These are phyloP conservation scores for Coniella vitis DNA, from an alignment of 2,329 filamentous ascomycete genomes.

Conservation along the genomic window DNA sequence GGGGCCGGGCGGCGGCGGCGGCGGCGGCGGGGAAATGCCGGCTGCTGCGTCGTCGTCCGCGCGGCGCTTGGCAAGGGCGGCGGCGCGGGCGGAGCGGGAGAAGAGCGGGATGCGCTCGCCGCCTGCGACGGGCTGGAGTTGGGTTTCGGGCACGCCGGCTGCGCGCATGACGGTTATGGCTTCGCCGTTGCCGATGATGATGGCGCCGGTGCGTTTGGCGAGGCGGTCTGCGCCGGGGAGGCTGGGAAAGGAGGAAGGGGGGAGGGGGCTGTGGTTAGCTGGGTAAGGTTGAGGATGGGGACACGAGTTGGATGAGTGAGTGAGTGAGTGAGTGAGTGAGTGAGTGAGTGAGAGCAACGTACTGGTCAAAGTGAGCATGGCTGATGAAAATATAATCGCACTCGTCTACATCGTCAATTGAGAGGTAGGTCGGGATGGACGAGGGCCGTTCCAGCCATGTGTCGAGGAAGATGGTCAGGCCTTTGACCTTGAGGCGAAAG, in stretches of 20 bases:
- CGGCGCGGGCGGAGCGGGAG: slow-evolving; percentile 6
- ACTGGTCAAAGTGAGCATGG: slow-evolving; percentile 23
- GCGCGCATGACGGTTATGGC: slow-evolving; percentile 19
- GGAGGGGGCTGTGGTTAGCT: neutral
- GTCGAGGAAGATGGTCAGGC: slow-evolving; percentile 5
- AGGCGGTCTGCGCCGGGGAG: slow-evolving; percentile 22
- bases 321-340: neutral
- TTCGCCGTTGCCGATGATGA: slow-evolving; percentile 21
- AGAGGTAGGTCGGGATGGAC: slow-evolving; percentile 8
- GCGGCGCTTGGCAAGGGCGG: neutral
- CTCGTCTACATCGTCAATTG: slow-evolving; percentile 17
- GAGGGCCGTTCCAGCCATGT: slow-evolving; percentile 5
- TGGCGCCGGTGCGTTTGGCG: slow-evolving; percentile 21
- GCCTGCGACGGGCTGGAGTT: slow-evolving; percentile 19
- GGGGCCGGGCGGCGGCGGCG: slow-evolving; percentile 1
- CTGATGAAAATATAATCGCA: slow-evolving; percentile 23
- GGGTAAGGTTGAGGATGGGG: neutral
- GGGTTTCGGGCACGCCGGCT: slow-evolving; percentile 20
- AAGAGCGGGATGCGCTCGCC: slow-evolving; percentile 22
- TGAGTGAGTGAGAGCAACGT: no score
- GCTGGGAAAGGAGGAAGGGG: neutral
- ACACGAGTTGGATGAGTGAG: neutral
- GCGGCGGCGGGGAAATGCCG: neutral
- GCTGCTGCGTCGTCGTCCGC: neutral
- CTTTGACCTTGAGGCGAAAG: slow-evolving; percentile 6